These are phyloP conservation scores for Russula ochroleuca DNA, from an alignment of 768 basidiomycete species.

Conservation along the genomic window DNA sequence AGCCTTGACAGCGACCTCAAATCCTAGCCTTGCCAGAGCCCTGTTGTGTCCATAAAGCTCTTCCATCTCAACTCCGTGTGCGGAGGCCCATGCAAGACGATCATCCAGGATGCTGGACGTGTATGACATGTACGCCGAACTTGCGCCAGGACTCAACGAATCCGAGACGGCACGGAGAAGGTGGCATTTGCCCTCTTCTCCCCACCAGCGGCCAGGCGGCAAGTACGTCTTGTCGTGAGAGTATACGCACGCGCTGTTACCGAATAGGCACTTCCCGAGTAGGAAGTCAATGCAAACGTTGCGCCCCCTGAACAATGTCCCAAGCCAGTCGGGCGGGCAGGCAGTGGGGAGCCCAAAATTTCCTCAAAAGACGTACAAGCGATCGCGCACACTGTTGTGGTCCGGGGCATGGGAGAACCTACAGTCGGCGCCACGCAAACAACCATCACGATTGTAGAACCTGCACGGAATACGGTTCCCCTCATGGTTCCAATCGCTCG, in stretches of 20 bases:
- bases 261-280: conserved; percentile 40
- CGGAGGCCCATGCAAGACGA: conserved; percentile 11
- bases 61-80: conserved; percentile 8
- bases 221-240: conserved; percentile 46
- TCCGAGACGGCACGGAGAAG: not conserved
- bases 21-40: not conserved
- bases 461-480: conserved; percentile 53
- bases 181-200: not conserved
- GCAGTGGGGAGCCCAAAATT: not conserved
- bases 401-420: conserved; percentile 53
- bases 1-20: not conserved
- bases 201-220: conserved; percentile 47
- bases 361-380: conserved; percentile 40
- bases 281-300: conserved; percentile 48
- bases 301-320: conserved; percentile 40
- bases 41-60: not conserved
- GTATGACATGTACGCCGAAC: conserved; percentile 8
- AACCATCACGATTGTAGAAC: conserved; percentile 54
- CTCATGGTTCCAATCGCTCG: conserved; percentile 49
- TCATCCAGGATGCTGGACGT: conserved; percentile 1
- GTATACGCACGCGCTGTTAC: conserved; percentile 42
- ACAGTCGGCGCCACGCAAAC: conserved; percentile 42
- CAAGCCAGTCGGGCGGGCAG: not conserved
- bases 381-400: conserved; percentile 50
- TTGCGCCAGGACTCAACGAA: not conserved